Conservation (phyloP, 2,329 filamentous ascomycete genomes). For the Xylaria arbuscula region DNA sequence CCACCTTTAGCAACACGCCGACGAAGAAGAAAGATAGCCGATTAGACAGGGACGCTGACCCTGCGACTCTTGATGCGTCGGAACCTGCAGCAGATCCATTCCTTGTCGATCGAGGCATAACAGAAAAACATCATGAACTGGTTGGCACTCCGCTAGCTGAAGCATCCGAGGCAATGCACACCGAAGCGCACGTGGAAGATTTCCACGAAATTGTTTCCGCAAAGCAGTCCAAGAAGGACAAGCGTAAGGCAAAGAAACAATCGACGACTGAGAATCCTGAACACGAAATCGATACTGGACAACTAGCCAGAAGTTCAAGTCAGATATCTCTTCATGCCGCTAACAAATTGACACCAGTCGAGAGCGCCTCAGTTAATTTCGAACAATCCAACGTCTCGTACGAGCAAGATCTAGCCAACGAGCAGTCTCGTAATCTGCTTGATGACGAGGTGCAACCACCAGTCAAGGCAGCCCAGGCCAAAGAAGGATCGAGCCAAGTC, state of each 20-base stretch:
- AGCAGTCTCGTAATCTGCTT: neutral
- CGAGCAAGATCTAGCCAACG: neutral
- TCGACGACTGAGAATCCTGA: slow-evolving; percentile 22
- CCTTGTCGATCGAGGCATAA: slow-evolving; percentile 16
- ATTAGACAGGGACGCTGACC: slow-evolving; percentile 32
- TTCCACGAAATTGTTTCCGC: slow-evolving; percentile 33
- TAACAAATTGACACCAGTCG: neutral
- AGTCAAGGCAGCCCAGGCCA: slow-evolving; percentile 5
- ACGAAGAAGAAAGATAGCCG: slow-evolving; percentile 49
- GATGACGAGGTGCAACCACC: slow-evolving; percentile 2
- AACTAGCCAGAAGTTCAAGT: slow-evolving; percentile 1
- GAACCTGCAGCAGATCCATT: slow-evolving; percentile 34
- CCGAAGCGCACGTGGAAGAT: slow-evolving; percentile 21
- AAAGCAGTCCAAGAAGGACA: slow-evolving; percentile 61
- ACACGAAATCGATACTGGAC: slow-evolving; percentile 19
- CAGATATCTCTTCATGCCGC: slow-evolving; percentile 3
- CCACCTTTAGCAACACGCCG: slow-evolving; percentile 44
- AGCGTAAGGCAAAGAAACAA: slow-evolving; percentile 43
- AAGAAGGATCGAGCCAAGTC: slow-evolving; percentile 8
- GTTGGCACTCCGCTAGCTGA: slow-evolving; percentile 19
- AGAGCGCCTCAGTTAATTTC: neutral
- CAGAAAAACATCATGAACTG: slow-evolving; percentile 12
- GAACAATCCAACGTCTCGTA: neutral
- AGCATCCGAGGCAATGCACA: slow-evolving; percentile 16
- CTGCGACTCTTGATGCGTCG: slow-evolving; percentile 25